Percentiles rank a stretch among this genome's conserved stretches.
Evolutionary conservation across 345 rosid species (phyloP).

Genomic region (Acer saccharum): DNA sequence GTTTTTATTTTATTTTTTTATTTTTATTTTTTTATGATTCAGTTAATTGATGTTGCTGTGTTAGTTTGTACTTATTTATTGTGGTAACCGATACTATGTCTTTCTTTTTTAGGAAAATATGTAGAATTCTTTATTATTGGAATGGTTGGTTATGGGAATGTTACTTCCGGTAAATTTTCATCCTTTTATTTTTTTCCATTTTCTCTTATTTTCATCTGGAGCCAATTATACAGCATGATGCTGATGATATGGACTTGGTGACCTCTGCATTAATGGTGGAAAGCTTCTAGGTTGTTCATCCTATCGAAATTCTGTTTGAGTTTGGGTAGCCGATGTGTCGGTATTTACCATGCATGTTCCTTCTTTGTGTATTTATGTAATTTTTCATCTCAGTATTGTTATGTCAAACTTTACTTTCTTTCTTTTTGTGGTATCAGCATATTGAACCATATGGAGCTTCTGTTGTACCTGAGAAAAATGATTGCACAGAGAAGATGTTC

Average conservation of each 20-base stretch:
- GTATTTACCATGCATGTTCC: conserved; percentile 38
- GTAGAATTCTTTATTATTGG: too few relatives aligned
- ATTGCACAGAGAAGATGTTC: conserved; percentile 53
- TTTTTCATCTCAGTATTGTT: conserved; percentile 5
- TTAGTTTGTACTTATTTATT: too few relatives aligned
- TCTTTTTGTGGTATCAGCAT: conserved; percentile 47
- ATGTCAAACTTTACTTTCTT: neutral
- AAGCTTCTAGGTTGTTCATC: conserved; percentile 89
- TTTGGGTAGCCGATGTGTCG: conserved; percentile 89
- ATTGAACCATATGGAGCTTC: conserved; percentile 77
- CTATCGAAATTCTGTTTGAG: conserved; percentile 76
- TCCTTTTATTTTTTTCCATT: too few relatives aligned
- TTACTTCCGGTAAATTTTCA: too few relatives aligned
- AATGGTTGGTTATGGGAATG: too few relatives aligned
- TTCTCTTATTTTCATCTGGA: conserved; percentile 36
- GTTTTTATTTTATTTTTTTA: too few relatives aligned
- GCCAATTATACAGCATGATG: conserved; percentile 85
- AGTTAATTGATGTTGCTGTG: too few relatives aligned
- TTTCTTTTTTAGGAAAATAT: too few relatives aligned
- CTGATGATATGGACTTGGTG: conserved; percentile 85
- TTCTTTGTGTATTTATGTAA: conserved; percentile 16
- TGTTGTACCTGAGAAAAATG: conserved; percentile 44
- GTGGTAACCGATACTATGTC: too few relatives aligned
- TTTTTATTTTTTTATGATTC: too few relatives aligned
- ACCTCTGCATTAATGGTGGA: conserved; percentile 81